phyloP scores from a whole-genome alignment of 371 early-diverging fungal species.

The Apophysomyces sp. region DNA sequence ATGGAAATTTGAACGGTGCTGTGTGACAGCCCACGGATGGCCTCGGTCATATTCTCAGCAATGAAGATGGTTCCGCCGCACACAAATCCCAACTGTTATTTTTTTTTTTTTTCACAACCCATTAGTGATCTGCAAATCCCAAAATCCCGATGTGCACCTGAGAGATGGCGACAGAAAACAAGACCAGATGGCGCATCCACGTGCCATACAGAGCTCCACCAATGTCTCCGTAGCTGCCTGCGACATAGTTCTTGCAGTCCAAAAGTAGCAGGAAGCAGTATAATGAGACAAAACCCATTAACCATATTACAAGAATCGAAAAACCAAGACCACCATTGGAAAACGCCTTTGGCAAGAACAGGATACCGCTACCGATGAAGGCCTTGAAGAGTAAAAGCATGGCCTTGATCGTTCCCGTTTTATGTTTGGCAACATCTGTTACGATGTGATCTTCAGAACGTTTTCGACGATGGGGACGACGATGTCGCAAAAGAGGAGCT shows the following conservation, averaged over 20 bases:
- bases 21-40: conserved; percentile 63
- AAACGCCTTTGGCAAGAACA: conserved; percentile 81
- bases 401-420: conserved; percentile 54
- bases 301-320: conserved; percentile 60
- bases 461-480: conserved; percentile 7
- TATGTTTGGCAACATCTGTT: conserved; percentile 13
- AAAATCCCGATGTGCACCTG: conserved; percentile 43
- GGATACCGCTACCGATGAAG: conserved; percentile 80
- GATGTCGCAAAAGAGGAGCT: conserved; percentile 31
- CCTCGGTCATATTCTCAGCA: conserved; percentile 73
- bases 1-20: conserved; percentile 42
- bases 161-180: conserved; percentile 82
- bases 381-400: conserved; percentile 67
- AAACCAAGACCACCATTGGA: conserved; percentile 79
- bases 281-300: conserved; percentile 65
- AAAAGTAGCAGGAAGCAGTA: conserved; percentile 68
- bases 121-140: background rate
- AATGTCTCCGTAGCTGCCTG: conserved; percentile 92
- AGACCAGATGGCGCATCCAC: conserved; percentile 74
- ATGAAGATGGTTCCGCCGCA: conserved; percentile 89
- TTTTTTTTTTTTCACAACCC: too few relatives aligned
- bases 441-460: conserved; percentile 1
- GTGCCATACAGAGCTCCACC: conserved; percentile 81
- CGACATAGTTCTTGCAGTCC: conserved; percentile 61
- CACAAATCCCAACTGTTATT: conserved; percentile 79